Percentiles rank a stretch among this genome's conserved stretches.
These are phyloP conservation scores for Sclerotiophoma versabilis DNA, from an alignment of 2,329 filamentous ascomycete genomes.

Conservation along the genomic window DNA sequence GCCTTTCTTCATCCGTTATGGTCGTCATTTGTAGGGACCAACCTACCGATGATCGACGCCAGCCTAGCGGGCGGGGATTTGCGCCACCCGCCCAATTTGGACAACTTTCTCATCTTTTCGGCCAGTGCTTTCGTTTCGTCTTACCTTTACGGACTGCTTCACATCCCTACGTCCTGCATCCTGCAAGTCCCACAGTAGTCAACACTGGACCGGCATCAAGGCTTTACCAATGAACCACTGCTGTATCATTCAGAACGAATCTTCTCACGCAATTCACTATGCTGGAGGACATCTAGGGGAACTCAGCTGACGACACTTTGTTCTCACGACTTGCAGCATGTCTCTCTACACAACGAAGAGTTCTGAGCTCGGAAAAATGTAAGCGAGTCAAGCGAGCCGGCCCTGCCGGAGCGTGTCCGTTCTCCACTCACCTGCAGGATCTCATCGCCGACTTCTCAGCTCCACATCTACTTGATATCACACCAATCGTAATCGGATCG, in stretches of 20 bases:
- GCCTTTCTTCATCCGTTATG: background rate
- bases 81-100: background rate
- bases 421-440: slow-evolving; percentile 17
- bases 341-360: background rate
- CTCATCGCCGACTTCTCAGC: slow-evolving; percentile 16
- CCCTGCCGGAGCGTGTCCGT: slow-evolving; percentile 1
- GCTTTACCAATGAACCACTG: too few relatives aligned
- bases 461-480: slow-evolving; percentile 1
- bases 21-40: background rate
- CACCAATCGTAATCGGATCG: background rate
- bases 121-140: background rate
- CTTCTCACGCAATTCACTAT: background rate
- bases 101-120: background rate
- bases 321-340: background rate
- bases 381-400: slow-evolving; percentile 6
- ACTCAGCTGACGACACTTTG: background rate
- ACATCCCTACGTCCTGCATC: background rate
- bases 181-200: slow-evolving; percentile 4
- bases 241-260: too few relatives aligned
- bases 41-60: background rate
- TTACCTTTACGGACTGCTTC: background rate
- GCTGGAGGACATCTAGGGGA: background rate
- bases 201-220: background rate
- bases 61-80: background rate
- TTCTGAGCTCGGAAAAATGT: background rate